Base-by-base conservation (phyloP, 2,329 filamentous ascomycete species). In the Verticillium dahliae region DNA sequence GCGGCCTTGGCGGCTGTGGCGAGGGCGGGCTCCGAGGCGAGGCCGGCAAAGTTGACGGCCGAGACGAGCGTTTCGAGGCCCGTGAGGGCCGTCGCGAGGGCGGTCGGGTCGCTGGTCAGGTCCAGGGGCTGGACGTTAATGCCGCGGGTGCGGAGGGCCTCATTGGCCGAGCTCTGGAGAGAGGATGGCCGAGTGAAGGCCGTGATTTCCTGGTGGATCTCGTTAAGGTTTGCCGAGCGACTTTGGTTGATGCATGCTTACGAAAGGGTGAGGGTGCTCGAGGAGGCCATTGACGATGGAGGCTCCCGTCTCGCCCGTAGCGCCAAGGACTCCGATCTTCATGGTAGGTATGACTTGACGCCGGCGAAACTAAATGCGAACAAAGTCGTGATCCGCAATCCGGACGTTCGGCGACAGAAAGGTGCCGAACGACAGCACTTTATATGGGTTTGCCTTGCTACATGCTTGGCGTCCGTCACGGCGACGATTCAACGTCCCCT, bases 1-100 rank as follows among this genome's bases (percentile, higher is more conserved):
- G 77, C 79, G 56, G 72, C 72, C 64, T 82, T 80, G 1, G 79
- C 76, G 2, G 81, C 82, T 45, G 75, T 76, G 41, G 76, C 75
- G 1, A 85, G 72, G 1, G 73, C 73, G 11, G 80, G 76, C 63
- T 85, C 78, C 11, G 75, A 73, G 35, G 73, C 67, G 39, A 76
- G 70, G 38, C 69, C 69, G 3, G 66, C 66, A 2, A 72, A 70
- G 31, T 69, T 66, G 27, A 83, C 74, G 61, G 72, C 73, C 34
- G 74, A 76, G 62, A 83, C 77, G 38, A 83, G 72, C 15, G 80
- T 72, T 59, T 83, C 61, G 18, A 58, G 34, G 31, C 59, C 60
- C 10, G 59, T 58, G 37, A 67, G 61, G 37, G 59, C 50, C 22
- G 61, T 54, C 4, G 60, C 39, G 2, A 65, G 38, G 11, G 64